Percentiles rank a stretch among this genome's conserved stretches.
Evolutionary conservation across 2,329 filamentous ascomycete genomes (phyloP).

Genomic region (Aspergillus jensenii): DNA sequence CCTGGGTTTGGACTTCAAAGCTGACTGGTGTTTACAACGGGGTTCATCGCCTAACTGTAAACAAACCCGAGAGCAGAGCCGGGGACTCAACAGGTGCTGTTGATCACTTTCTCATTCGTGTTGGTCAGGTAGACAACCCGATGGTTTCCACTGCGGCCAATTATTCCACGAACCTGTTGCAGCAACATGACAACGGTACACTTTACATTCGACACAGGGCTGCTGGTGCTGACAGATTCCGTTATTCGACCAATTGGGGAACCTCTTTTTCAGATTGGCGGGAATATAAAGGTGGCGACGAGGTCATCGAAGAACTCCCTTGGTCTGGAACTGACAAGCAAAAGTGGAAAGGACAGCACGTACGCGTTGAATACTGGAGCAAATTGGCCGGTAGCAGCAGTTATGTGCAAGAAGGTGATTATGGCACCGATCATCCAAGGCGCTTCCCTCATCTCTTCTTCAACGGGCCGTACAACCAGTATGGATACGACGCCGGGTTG

Average conservation of each 20-base stretch:
- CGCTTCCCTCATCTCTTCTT: constrained; percentile 64
- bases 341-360: constrained; percentile 61
- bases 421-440: constrained; percentile 44
- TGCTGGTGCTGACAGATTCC: constrained; percentile 61
- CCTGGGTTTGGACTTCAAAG: constrained; percentile 55
- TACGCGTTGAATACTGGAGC: constrained; percentile 65
- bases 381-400: constrained; percentile 58
- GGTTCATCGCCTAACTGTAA: constrained; percentile 58
- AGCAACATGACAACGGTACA: constrained; percentile 42
- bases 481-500: constrained; percentile 62
- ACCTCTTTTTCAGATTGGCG: constrained; percentile 60
- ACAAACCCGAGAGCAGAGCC: constrained; percentile 50
- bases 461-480: constrained; percentile 64
- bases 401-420: constrained; percentile 61
- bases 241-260: constrained; percentile 63
- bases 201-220: constrained; percentile 59
- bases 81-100: constrained; percentile 51
- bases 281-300: constrained; percentile 54
- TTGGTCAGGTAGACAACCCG: constrained; percentile 59
- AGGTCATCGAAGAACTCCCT: constrained; percentile 46
- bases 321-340: constrained; percentile 63
- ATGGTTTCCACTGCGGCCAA: constrained; percentile 61
- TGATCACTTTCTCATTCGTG: constrained; percentile 63
- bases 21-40: constrained; percentile 60
- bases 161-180: constrained; percentile 57